Conservation (phyloP, 2,329 filamentous ascomycete genomes). For the Diaporthe australafricana region DNA sequence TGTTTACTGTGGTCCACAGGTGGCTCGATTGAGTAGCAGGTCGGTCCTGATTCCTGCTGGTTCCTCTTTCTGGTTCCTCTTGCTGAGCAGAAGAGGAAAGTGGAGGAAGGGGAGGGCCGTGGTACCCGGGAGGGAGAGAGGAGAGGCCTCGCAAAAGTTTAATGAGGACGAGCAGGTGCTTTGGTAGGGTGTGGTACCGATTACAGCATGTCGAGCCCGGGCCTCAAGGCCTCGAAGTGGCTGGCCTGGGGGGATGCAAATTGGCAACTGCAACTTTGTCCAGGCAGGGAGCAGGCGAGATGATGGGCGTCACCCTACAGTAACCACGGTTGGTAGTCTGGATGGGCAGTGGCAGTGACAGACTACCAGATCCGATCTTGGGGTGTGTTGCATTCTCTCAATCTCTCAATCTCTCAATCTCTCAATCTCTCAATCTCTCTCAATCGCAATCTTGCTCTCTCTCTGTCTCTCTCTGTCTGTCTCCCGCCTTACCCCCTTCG, state of each 20-base stretch:
- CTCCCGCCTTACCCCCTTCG: too few species aligned
- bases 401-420: background rate
- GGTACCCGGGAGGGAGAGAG: conserved; percentile 11
- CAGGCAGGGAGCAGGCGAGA: conserved; percentile 26
- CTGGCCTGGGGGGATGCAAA: conserved; percentile 21
- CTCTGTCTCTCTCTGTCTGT: background rate
- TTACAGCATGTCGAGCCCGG: conserved; percentile 1
- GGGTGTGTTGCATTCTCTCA: conserved; percentile 20
- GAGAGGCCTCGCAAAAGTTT: conserved; percentile 23
- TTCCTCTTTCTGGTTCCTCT: background rate
- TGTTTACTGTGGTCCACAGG: background rate
- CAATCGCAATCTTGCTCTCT: background rate
- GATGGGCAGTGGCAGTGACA: background rate
- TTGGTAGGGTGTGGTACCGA: conserved; percentile 8
- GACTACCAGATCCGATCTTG: conserved; percentile 14
- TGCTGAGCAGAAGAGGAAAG: conserved; percentile 15
- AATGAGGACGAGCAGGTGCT: conserved; percentile 19
- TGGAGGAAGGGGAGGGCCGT: conserved; percentile 10
- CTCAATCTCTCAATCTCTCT: background rate
- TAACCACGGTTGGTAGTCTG: background rate
- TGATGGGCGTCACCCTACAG: conserved; percentile 6
- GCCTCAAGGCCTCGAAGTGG: conserved; percentile 4
- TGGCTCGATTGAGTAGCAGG: background rate
- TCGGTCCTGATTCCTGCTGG: background rate
- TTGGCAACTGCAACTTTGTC: conserved; percentile 12